A percentile compares a stretch with the other conserved stretches of the same genome.
phyloP scores from a whole-genome alignment of 208 protist genomes.

The Wallacemonas sp. region DNA sequence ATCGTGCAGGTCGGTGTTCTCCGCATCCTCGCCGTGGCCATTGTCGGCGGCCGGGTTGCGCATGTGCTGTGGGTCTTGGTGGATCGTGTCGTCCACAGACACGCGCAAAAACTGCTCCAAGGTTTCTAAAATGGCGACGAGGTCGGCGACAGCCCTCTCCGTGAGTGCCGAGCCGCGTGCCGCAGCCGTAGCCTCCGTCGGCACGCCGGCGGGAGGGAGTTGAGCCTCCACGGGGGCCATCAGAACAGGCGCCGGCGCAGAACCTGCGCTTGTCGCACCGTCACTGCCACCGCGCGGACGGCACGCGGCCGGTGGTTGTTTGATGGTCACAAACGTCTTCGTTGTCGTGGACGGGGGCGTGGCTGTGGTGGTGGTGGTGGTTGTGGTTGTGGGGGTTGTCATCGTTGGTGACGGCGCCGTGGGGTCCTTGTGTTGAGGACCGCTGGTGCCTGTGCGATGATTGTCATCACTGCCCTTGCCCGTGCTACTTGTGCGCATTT shows the following conservation, averaged over 20 bases:
- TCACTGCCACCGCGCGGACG: neutral
- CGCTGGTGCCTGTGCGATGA: neutral
- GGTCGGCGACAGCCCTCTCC: slow-evolving; percentile 11
- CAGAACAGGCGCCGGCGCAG: neutral
- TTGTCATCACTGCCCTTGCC: neutral
- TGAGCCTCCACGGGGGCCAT: neutral
- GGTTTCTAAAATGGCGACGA: slow-evolving; percentile 2
- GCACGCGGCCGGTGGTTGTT: neutral
- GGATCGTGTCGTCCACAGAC: neutral
- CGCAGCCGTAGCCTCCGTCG: neutral
- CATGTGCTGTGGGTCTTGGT: neutral
- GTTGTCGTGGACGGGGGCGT: neutral
- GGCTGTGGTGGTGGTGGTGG: neutral
- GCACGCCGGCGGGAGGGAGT: neutral
- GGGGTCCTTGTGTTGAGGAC: neutral
- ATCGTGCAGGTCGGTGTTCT: neutral
- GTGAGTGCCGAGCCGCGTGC: slow-evolving; percentile 8
- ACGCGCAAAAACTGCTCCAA: slow-evolving; percentile 16
- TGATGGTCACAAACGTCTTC: neutral
- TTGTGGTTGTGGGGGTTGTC: neutral
- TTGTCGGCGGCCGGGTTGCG: neutral
- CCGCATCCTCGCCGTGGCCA: neutral
- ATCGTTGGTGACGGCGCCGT: no score
- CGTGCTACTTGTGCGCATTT: no score
- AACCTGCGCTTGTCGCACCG: neutral